Evolutionary conservation across 768 basidiomycete species (phyloP).

Genomic region (Pholiota molesta): DNA sequence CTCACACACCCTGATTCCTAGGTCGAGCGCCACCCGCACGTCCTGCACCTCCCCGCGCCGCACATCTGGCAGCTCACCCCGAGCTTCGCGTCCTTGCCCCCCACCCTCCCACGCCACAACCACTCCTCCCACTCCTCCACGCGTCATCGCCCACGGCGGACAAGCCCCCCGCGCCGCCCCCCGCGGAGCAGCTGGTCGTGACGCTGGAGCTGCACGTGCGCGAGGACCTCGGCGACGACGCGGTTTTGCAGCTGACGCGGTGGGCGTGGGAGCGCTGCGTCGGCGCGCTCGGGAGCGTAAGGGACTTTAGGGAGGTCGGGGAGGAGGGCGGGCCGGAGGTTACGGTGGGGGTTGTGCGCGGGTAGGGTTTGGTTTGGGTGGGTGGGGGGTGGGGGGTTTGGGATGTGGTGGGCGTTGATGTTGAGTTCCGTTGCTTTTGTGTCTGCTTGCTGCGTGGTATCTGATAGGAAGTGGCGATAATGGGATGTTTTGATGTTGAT

Average conservation of each 20-base stretch:
- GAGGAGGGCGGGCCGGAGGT: constrained; percentile 60
- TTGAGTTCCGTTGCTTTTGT: too few relatives aligned
- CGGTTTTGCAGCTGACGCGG: constrained; percentile 69
- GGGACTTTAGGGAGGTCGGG: constrained; percentile 30
- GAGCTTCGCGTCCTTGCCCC: constrained; percentile 24
- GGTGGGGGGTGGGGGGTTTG: too few relatives aligned
- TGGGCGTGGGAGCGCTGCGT: constrained; percentile 77
- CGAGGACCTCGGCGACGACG: constrained; percentile 65
- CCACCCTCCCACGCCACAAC: too few relatives aligned
- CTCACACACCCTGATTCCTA: too few relatives aligned
- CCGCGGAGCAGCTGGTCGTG: constrained; percentile 54
- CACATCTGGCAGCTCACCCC: constrained; percentile 89
- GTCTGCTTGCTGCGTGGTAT: too few relatives aligned
- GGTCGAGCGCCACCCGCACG: constrained; percentile 85
- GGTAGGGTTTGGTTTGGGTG: constrained; percentile 19
- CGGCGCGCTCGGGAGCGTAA: constrained; percentile 48
- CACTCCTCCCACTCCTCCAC: constrained; percentile 2
- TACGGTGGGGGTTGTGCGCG: constrained; percentile 74
- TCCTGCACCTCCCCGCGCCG: constrained; percentile 81
- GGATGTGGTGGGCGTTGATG: too few relatives aligned
- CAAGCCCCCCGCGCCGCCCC: not conserved
- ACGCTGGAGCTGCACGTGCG: constrained; percentile 82
- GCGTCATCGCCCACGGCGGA: not conserved
- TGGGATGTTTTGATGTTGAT: too few relatives aligned
- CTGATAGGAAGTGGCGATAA: too few relatives aligned